These are phyloP conservation scores for Vigna nakashimae DNA, from an alignment of 306 rosid genomes.

Conservation along the genomic window DNA sequence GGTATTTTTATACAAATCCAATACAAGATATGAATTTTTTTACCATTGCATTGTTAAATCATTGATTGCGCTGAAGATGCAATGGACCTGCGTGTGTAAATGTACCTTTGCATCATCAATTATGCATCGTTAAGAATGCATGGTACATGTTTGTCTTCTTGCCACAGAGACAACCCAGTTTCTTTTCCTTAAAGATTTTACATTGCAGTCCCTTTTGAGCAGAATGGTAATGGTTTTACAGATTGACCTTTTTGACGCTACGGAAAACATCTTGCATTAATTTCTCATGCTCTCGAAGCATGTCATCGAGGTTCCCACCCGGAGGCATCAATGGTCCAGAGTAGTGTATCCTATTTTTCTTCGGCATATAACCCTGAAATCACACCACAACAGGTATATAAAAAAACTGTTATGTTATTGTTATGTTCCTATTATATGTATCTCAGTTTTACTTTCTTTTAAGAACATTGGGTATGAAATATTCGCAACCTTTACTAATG, in stretches of 20 bases:
- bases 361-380: conserved; percentile 61
- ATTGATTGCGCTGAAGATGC: too few species aligned
- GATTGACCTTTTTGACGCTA: conserved; percentile 66
- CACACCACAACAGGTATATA: neutral
- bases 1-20: too few species aligned
- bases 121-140: conserved; percentile 3
- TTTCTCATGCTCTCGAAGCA: conserved; percentile 89
- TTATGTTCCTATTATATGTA: too few species aligned
- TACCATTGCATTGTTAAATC: too few species aligned
- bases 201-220: neutral
- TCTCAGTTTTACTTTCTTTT: too few species aligned
- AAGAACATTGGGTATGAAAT: too few species aligned
- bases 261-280: conserved; percentile 94
- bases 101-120: conserved; percentile 8
- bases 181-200: conserved; percentile 33
- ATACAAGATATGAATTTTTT: too few species aligned
- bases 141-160: conserved; percentile 19
- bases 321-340: conserved; percentile 90
- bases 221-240: neutral
- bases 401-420: too few species aligned
- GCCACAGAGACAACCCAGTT: conserved; percentile 6
- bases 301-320: conserved; percentile 82
- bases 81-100: neutral
- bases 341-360: conserved; percentile 83
- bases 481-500: too few species aligned